Conservation (phyloP, 1,139 yeast genomes). For the Schwanniomyces etchellsii region DNA sequence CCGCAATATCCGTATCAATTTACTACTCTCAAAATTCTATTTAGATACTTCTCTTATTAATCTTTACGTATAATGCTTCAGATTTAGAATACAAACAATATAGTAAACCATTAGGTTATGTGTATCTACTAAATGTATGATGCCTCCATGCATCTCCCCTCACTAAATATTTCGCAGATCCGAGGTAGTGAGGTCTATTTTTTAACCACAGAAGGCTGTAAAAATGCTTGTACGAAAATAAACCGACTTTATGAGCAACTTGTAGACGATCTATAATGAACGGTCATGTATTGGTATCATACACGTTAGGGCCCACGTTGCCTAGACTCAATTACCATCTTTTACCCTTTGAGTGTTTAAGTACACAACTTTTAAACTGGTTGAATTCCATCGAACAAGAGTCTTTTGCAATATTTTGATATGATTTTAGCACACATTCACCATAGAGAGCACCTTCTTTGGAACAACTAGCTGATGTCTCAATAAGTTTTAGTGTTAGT, state of each 20-base stretch:
- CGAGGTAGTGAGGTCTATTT: too few species aligned
- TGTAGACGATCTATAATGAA: too few species aligned
- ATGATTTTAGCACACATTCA: constrained; percentile 52
- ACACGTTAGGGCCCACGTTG: too few species aligned
- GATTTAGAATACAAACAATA: neutral
- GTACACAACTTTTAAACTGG: constrained; percentile 53
- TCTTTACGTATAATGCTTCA: neutral
- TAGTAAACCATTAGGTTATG: neutral
- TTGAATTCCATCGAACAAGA: constrained; percentile 55
- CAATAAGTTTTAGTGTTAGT: constrained; percentile 35
- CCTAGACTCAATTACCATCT: too few species aligned
- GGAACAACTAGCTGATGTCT: constrained; percentile 33
- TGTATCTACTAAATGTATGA: neutral
- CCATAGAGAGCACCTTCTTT: constrained; percentile 51
- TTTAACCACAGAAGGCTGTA: too few species aligned
- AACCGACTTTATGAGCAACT: too few species aligned
- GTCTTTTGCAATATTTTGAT: constrained; percentile 50
- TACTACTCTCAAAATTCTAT: neutral
- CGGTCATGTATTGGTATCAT: too few species aligned
- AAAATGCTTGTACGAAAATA: too few species aligned
- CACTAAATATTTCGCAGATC: too few species aligned
- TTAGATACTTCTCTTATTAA: neutral
- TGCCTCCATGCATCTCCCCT: neutral
- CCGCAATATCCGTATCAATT: constrained; percentile 13
- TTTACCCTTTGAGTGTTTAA: constrained; percentile 14